Percentiles rank a stretch among this genome's conserved stretches.
phyloP scores from a whole-genome alignment of 2,329 filamentous ascomycete genomes.

The Curvularia eragrostidis region DNA sequence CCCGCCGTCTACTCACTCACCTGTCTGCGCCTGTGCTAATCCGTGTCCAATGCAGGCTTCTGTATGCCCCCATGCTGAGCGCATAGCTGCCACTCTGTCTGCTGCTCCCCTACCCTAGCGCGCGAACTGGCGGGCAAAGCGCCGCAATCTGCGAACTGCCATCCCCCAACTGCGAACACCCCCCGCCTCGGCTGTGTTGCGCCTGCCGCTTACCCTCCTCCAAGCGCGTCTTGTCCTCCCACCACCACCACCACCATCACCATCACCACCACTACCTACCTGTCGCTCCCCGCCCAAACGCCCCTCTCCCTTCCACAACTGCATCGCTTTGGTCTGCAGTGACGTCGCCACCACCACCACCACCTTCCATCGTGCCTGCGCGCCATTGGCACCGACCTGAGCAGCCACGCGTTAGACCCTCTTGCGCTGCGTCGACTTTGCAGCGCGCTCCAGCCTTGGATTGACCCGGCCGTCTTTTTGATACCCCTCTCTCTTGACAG shows the following conservation, averaged over 20 bases:
- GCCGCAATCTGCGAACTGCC: conserved; percentile 23
- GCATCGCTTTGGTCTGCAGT: not conserved
- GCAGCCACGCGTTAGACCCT: conserved; percentile 9
- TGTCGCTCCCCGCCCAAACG: conserved; percentile 11
- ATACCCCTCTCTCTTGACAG: not conserved
- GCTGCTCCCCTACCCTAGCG: conserved; percentile 26
- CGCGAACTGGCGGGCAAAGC: conserved; percentile 37
- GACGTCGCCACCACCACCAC: not conserved
- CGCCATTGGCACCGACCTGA: not conserved
- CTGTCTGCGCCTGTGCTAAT: conserved; percentile 46
- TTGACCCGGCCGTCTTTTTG: not conserved
- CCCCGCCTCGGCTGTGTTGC: conserved; percentile 27
- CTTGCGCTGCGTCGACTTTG: not conserved
- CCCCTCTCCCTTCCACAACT: not conserved
- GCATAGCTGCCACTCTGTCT: conserved; percentile 37
- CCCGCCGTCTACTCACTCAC: conserved; percentile 31
- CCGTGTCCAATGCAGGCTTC: conserved; percentile 41
- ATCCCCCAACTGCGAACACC: not conserved
- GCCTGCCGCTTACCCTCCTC: conserved; percentile 27
- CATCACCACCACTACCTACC: conserved; percentile 20
- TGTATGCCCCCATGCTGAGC: conserved; percentile 33
- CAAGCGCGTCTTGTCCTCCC: conserved; percentile 28
- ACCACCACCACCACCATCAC: conserved; percentile 14
- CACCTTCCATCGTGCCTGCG: not conserved
- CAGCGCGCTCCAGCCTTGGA: not conserved